These are phyloP conservation scores for Phyllosticta citribraziliensis DNA, from an alignment of 2,329 filamentous ascomycete genomes.

Conservation along the genomic window DNA sequence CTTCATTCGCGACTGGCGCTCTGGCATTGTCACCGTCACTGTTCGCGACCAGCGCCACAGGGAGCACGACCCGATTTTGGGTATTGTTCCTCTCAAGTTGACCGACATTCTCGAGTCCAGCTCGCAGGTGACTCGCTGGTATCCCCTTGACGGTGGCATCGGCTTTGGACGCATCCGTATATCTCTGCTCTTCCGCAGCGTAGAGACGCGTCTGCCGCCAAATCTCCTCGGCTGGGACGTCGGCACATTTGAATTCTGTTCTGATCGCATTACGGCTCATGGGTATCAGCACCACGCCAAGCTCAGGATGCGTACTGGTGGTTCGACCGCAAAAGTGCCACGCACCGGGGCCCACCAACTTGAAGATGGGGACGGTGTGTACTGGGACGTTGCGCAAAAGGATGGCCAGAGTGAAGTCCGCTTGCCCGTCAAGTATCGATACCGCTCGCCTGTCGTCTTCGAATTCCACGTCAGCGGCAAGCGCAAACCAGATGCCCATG, in stretches of 20 bases:
- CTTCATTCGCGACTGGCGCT: conserved; percentile 90
- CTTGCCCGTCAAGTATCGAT: conserved; percentile 81
- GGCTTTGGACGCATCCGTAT: conserved; percentile 82
- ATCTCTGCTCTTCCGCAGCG: conserved; percentile 78
- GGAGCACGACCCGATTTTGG: conserved; percentile 89
- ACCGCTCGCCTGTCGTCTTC: conserved; percentile 80
- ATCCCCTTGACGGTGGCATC: conserved; percentile 89
- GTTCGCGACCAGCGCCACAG: conserved; percentile 83
- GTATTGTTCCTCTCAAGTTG: conserved; percentile 79
- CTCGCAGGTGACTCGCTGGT: conserved; percentile 84
- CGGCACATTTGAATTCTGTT: conserved; percentile 82
- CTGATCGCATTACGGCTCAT: conserved; percentile 56
- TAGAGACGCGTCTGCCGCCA: conserved; percentile 78
- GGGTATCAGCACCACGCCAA: conserved; percentile 55
- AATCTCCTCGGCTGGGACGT: conserved; percentile 88
- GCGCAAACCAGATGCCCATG: conserved; percentile 63
- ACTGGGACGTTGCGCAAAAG: conserved; percentile 47
- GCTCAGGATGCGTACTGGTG: conserved; percentile 72
- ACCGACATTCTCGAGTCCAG: conserved; percentile 80
- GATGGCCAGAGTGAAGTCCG: conserved; percentile 49
- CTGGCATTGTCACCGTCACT: conserved; percentile 72
- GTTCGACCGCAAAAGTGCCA: conserved; percentile 62
- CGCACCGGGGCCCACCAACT: conserved; percentile 52
- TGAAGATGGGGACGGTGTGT: conserved; percentile 49
- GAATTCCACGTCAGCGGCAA: conserved; percentile 67